Percentiles rank a stretch among this genome's conserved stretches.
Evolutionary conservation across 805 yeast species (phyloP).

Genomic region (Cyberlindnera petersonii): DNA sequence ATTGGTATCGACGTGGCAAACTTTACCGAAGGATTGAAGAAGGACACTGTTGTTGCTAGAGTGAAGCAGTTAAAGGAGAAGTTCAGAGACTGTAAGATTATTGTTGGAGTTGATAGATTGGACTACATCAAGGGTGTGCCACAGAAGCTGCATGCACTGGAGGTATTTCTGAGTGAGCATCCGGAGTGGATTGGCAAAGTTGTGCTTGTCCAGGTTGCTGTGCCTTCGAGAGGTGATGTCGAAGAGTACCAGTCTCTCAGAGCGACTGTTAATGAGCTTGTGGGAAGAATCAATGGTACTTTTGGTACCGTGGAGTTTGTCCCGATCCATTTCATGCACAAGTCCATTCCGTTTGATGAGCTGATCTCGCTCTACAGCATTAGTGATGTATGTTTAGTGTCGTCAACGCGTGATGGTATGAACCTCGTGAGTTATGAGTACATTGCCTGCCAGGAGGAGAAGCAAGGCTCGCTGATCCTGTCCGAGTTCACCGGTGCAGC

Average conservation of each 20-base stretch:
- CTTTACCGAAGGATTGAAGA: conserved; percentile 73
- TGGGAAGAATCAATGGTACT: conserved; percentile 93
- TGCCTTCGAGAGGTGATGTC: conserved; percentile 95
- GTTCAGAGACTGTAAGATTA: conserved; percentile 73
- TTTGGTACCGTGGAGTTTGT: conserved; percentile 97
- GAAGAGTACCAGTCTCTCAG: conserved; percentile 94
- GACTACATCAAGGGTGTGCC: conserved; percentile 99
- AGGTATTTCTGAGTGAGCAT: conserved; percentile 83
- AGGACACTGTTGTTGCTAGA: conserved; percentile 59
- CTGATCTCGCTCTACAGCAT: conserved; percentile 81
- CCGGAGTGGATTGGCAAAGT: conserved; percentile 99
- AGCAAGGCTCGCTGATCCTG: conserved; percentile 80
- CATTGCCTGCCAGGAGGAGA: conserved; percentile 88
- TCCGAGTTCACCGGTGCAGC: conserved; percentile 99
- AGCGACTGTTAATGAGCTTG: conserved; percentile 92
- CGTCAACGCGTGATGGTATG: conserved; percentile 98
- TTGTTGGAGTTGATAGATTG: conserved; percentile 94
- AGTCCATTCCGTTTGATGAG: conserved; percentile 85
- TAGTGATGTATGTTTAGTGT: conserved; percentile 87
- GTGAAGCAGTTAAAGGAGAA: conserved; percentile 60
- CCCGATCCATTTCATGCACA: conserved; percentile 96
- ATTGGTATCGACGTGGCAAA: conserved; percentile 96
- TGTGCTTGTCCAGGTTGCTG: conserved; percentile 92
- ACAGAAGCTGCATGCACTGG: conserved; percentile 94
- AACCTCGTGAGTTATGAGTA: conserved; percentile 94